Conservation (phyloP, 2,329 filamentous ascomycete species). For the Talaromyces albobiverticillius region DNA sequence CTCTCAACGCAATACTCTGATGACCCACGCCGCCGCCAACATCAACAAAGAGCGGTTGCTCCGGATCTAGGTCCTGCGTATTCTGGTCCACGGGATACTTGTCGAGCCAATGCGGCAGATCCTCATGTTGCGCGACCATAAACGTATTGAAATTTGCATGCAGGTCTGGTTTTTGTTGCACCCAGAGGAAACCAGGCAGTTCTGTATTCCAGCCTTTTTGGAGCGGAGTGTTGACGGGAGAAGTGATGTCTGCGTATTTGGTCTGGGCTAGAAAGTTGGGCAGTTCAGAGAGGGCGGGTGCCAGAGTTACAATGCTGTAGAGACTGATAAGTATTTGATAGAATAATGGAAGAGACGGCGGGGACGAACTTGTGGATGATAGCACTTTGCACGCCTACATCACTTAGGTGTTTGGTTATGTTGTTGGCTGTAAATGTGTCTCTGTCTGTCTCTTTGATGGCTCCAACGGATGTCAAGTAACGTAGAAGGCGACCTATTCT, state of each 20-base stretch:
- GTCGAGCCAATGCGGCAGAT: background rate
- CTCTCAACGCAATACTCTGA: background rate
- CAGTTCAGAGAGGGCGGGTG: too few relatives aligned
- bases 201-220: background rate
- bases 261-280: slow-evolving; percentile 6
- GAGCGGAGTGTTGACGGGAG: background rate
- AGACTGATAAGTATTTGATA: too few relatives aligned
- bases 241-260: background rate
- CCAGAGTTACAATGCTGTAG: too few relatives aligned
- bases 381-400: slow-evolving; percentile 14
- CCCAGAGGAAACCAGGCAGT: background rate
- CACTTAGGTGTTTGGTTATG: slow-evolving; percentile 17
- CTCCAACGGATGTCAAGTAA: slow-evolving; percentile 22
- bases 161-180: background rate
- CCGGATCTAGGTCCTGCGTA: background rate
- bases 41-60: slow-evolving; percentile 6
- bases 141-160: background rate
- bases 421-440: slow-evolving; percentile 21
- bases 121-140: background rate
- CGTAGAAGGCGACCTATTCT: slow-evolving; percentile 20
- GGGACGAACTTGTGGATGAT: slow-evolving; percentile 20
- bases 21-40: slow-evolving; percentile 10
- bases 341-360: too few relatives aligned
- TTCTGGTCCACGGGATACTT: background rate
- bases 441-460: slow-evolving; percentile 15